These are phyloP conservation scores for Penicillium cinerascens DNA, from an alignment of 495 filamentous ascomycete genomes.

Conservation along the genomic window DNA sequence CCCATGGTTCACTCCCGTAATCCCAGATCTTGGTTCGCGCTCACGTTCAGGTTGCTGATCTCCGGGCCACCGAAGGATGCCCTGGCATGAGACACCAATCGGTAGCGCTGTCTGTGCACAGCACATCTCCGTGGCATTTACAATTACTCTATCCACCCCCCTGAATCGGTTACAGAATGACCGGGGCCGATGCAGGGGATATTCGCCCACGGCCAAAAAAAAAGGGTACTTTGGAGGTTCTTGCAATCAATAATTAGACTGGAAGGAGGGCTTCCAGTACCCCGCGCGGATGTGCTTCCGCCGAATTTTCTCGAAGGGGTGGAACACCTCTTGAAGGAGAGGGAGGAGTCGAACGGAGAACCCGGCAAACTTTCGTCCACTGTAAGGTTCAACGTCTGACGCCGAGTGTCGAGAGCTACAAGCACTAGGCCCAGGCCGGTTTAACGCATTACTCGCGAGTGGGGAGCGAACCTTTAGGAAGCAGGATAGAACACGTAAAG, in stretches of 20 bases:
- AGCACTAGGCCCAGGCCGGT: neutral
- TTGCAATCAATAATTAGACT: neutral
- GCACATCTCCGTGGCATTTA: neutral
- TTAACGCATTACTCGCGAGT: neutral
- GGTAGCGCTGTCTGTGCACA: neutral
- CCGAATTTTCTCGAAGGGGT: conserved; percentile 31
- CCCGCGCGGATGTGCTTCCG: conserved; percentile 16
- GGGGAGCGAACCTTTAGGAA: too few species aligned
- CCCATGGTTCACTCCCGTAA: conserved; percentile 27
- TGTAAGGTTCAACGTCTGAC: conserved; percentile 21
- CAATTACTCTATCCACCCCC: neutral
- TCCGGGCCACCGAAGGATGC: neutral
- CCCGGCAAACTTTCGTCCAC: conserved; percentile 6
- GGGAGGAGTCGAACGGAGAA: conserved; percentile 5
- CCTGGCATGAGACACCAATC: neutral
- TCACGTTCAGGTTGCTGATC: neutral
- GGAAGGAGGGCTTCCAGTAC: conserved; percentile 1
- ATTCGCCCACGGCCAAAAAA: neutral
- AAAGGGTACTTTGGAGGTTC: neutral
- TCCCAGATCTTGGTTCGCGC: conserved; percentile 12
- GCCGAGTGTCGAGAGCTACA: conserved; percentile 11
- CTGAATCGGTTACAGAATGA: neutral
- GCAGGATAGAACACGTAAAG: neutral
- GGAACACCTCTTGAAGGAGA: conserved; percentile 12
- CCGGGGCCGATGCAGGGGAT: conserved; percentile 7